Percentiles rank a stretch among this genome's conserved stretches.
Conservation (phyloP, 2,329 filamentous ascomycete species). For the Botrytis byssoidea region DNA sequence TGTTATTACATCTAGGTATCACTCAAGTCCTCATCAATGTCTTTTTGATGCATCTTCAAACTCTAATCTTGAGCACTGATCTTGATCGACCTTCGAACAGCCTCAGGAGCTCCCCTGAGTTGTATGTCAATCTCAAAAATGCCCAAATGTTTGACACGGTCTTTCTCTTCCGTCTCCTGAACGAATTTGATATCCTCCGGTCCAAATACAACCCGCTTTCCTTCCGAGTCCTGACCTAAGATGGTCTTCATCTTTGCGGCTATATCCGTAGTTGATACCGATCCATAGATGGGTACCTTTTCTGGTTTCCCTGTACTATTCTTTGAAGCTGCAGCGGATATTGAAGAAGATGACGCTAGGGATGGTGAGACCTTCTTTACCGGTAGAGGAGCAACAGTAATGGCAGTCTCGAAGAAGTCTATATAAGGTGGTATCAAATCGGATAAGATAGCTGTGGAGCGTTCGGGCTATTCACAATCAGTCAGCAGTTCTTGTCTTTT, state of each 20-base stretch:
- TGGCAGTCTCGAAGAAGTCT: slow-evolving; percentile 36
- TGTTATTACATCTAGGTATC: slow-evolving; percentile 26
- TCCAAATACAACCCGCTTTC: slow-evolving; percentile 48
- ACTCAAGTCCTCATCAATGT: neutral
- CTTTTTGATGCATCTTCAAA: neutral
- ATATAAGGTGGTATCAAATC: slow-evolving; percentile 33
- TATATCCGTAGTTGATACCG: slow-evolving; percentile 54
- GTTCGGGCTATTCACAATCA: slow-evolving; percentile 29
- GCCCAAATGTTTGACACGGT: slow-evolving; percentile 53
- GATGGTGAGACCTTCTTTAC: slow-evolving; percentile 38
- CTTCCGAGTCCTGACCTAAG: slow-evolving; percentile 51
- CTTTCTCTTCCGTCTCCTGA: slow-evolving; percentile 40
- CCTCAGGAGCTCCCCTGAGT: slow-evolving; percentile 46
- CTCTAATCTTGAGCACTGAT: slow-evolving; percentile 42
- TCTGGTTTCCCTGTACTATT: slow-evolving; percentile 30
- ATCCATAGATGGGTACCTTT: slow-evolving; percentile 47
- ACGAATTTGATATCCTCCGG: slow-evolving; percentile 52
- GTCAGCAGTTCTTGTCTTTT: slow-evolving; percentile 22
- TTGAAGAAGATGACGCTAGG: slow-evolving; percentile 27
- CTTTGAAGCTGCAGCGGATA: slow-evolving; percentile 40
- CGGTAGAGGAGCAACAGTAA: slow-evolving; percentile 41
- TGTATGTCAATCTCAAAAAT: slow-evolving; percentile 52
- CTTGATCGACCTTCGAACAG: slow-evolving; percentile 44
- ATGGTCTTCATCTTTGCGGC: slow-evolving; percentile 47
- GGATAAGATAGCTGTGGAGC: slow-evolving; percentile 30